Percentiles rank a stretch among this genome's conserved stretches.
Evolutionary conservation across 106 monocot genomes (phyloP).

Genomic region (Amphibolis antarctica): DNA sequence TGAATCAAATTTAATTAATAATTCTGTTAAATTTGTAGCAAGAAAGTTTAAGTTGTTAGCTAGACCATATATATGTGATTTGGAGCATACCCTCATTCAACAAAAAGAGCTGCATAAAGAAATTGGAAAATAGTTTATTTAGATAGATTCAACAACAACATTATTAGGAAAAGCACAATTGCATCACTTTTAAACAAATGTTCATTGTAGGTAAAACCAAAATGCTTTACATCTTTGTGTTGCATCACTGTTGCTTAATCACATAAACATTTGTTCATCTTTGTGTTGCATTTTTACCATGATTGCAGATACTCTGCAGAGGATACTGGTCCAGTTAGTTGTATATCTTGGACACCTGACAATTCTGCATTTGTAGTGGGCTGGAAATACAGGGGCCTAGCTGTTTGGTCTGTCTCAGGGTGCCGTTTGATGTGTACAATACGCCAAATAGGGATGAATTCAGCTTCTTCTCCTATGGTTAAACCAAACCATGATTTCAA

Average conservation of each 20-base stretch:
- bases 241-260: not conserved
- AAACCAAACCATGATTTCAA: slow-evolving; percentile 63
- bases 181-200: too few species aligned
- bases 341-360: slow-evolving; percentile 94
- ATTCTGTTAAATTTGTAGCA: too few species aligned
- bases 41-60: too few species aligned
- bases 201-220: too few species aligned
- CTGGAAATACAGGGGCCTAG: slow-evolving; percentile 89
- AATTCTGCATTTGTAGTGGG: slow-evolving; percentile 94
- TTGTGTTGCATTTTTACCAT: not conserved
- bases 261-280: not conserved
- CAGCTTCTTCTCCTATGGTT: slow-evolving; percentile 66
- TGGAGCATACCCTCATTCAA: too few species aligned
- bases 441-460: slow-evolving; percentile 75
- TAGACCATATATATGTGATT: too few species aligned
- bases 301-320: slow-evolving; percentile 79
- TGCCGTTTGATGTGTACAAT: slow-evolving; percentile 97
- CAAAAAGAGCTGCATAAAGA: too few species aligned
- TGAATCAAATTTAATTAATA: too few species aligned
- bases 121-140: too few species aligned
- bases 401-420: slow-evolving; percentile 98
- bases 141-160: too few species aligned
- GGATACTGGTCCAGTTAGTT: slow-evolving; percentile 89
- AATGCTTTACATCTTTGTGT: too few species aligned
- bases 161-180: too few species aligned